phyloP scores from a whole-genome alignment of 768 basidiomycete species.

The Floccularia luteovirens region DNA sequence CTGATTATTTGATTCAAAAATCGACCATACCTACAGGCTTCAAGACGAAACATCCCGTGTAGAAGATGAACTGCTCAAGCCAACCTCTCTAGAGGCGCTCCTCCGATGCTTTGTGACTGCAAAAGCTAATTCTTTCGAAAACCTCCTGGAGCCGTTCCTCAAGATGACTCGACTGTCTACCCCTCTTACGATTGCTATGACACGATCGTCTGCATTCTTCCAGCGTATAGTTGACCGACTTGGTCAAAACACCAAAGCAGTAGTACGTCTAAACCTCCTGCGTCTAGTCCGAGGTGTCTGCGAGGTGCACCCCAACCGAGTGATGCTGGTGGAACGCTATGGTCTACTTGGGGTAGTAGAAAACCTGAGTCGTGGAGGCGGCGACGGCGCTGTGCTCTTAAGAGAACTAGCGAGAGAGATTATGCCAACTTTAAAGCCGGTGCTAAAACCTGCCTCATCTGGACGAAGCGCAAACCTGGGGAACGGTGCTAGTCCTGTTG shows the following conservation, averaged over 20 bases:
- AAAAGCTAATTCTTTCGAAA: conserved; percentile 89
- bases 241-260: conserved; percentile 62
- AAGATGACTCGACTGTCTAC: conserved; percentile 85
- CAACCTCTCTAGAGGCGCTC: conserved; percentile 55
- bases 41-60: conserved; percentile 94
- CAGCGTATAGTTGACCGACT: conserved; percentile 82
- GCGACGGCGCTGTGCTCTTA: conserved; percentile 86
- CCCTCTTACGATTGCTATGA: conserved; percentile 64
- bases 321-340: conserved; percentile 74
- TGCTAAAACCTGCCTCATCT: conserved; percentile 56
- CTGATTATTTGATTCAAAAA: background rate
- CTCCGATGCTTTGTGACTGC: conserved; percentile 76
- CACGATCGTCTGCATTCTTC: conserved; percentile 77
- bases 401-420: conserved; percentile 85
- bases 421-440: conserved; percentile 68
- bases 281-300: conserved; percentile 80
- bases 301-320: conserved; percentile 84
- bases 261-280: conserved; percentile 85
- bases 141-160: conserved; percentile 84
- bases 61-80: conserved; percentile 78
- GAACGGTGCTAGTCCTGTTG: conserved; percentile 11
- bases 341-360: conserved; percentile 78
- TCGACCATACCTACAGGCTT: conserved; percentile 43
- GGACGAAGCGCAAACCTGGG: conserved; percentile 14
- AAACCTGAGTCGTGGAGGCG: conserved; percentile 61